phyloP scores from a whole-genome alignment of 495 filamentous ascomycete genomes.

The Penicillium pulvis region DNA sequence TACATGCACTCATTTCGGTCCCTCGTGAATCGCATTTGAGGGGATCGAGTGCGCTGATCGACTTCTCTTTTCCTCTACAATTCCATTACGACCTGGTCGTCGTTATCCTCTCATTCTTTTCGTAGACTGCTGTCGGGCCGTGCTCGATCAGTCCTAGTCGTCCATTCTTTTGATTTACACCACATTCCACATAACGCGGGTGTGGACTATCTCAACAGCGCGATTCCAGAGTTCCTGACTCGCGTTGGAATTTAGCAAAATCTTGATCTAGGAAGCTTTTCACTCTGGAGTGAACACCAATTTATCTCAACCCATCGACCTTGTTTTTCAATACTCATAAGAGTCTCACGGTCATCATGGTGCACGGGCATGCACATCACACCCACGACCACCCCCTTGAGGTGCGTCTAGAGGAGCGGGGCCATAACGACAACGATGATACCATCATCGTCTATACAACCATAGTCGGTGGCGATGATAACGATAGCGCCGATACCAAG shows the following conservation, averaged over 20 bases:
- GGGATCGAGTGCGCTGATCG: slow-evolving; percentile 1
- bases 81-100: slow-evolving; percentile 30
- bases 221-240: slow-evolving; percentile 17
- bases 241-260: slow-evolving; percentile 27
- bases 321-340: background rate
- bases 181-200: slow-evolving; percentile 30
- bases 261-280: background rate
- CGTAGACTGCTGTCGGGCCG: slow-evolving; percentile 27
- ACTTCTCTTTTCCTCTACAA: slow-evolving; percentile 5
- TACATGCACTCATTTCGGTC: slow-evolving; percentile 7
- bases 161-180: slow-evolving; percentile 34
- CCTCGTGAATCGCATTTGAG: slow-evolving; percentile 8
- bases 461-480: slow-evolving; percentile 7
- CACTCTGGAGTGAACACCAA: slow-evolving; percentile 15
- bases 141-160: slow-evolving; percentile 26
- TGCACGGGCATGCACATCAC: slow-evolving; percentile 34
- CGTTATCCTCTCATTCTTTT: slow-evolving; percentile 32
- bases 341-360: slow-evolving; percentile 17
- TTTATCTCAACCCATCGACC: slow-evolving; percentile 3
- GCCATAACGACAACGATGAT: slow-evolving; percentile 8
- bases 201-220: slow-evolving; percentile 19
- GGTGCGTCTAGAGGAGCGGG: slow-evolving; percentile 19
- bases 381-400: slow-evolving; percentile 23
- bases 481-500: slow-evolving; percentile 9
- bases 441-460: slow-evolving; percentile 24